Evolutionary conservation across 78 protist species (phyloP).

Genomic region (Dictyostelium firmibasis): DNA sequence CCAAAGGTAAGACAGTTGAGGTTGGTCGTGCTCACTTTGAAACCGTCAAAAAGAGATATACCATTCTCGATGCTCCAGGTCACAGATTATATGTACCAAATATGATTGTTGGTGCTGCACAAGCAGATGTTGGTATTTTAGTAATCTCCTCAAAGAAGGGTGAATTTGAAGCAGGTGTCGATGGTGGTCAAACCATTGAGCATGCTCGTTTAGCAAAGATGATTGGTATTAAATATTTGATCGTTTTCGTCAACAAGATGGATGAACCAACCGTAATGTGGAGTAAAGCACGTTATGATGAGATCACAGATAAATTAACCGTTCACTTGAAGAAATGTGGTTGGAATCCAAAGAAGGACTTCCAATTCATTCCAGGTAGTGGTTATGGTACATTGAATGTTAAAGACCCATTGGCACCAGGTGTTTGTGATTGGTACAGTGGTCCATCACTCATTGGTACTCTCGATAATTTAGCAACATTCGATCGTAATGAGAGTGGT

Average conservation of each 20-base stretch:
- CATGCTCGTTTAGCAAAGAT: constrained; percentile 98
- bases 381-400: constrained; percentile 92
- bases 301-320: constrained; percentile 78
- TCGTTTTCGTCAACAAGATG: constrained; percentile 98
- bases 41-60: constrained; percentile 90
- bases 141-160: constrained; percentile 97
- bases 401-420: constrained; percentile 49
- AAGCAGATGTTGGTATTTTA: constrained; percentile 98
- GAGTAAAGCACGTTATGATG: constrained; percentile 90
- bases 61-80: constrained; percentile 99
- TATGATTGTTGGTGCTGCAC: constrained; percentile 99
- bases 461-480: constrained; percentile 83
- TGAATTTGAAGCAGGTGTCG: constrained; percentile 99
- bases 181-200: constrained; percentile 99
- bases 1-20: constrained; percentile 86
- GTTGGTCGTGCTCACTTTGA: constrained; percentile 96
- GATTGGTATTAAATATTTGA: constrained; percentile 91
- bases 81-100: constrained; percentile 95
- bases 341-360: constrained; percentile 76
- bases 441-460: constrained; percentile 89
- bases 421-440: constrained; percentile 86
- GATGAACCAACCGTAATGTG: constrained; percentile 96
- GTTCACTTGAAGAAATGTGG: constrained; percentile 85
- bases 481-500: constrained; percentile 70
- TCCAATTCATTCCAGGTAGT: constrained; percentile 94